Percentiles rank a stretch among this genome's conserved stretches.
Evolutionary conservation across 2,329 filamentous ascomycete genomes (phyloP).

Genomic region (Colletotrichum sp.): DNA sequence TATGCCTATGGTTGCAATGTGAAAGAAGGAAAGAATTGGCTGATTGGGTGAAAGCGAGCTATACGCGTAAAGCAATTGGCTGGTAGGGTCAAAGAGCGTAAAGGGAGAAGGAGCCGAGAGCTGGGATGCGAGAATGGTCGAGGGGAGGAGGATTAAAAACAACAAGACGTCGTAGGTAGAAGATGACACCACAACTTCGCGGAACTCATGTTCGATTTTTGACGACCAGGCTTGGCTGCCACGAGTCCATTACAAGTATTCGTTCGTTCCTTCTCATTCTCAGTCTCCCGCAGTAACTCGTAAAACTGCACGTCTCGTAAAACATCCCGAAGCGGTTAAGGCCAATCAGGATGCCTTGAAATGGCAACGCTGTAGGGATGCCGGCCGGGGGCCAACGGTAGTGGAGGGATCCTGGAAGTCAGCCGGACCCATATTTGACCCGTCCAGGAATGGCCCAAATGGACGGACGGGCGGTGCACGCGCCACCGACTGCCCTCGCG

Average conservation of each 20-base stretch:
- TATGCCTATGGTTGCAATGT: not conserved
- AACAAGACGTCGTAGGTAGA: not conserved
- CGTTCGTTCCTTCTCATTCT: not conserved
- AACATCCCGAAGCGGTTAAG: not conserved
- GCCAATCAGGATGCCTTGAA: not conserved
- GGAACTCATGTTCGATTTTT: not conserved
- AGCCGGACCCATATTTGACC: constrained; percentile 5
- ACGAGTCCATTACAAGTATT: not conserved
- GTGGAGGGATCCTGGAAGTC: not conserved
- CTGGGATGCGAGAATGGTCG: not conserved
- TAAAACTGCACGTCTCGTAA: not conserved
- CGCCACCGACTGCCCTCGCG: not conserved
- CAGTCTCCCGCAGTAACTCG: not conserved
- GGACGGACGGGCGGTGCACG: not conserved
- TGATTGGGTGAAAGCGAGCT: not conserved
- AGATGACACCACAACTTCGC: not conserved
- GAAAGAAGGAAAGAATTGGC: not conserved
- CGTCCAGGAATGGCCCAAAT: not conserved
- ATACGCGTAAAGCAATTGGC: not conserved
- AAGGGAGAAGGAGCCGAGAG: not conserved
- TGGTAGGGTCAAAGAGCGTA: not conserved
- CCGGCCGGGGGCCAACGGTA: not conserved
- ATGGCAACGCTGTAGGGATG: not conserved
- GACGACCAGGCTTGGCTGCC: not conserved
- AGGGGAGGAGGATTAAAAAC: not conserved